Conservation (phyloP, 2,329 filamentous ascomycete genomes). For the Penicillium capsulatum region DNA sequence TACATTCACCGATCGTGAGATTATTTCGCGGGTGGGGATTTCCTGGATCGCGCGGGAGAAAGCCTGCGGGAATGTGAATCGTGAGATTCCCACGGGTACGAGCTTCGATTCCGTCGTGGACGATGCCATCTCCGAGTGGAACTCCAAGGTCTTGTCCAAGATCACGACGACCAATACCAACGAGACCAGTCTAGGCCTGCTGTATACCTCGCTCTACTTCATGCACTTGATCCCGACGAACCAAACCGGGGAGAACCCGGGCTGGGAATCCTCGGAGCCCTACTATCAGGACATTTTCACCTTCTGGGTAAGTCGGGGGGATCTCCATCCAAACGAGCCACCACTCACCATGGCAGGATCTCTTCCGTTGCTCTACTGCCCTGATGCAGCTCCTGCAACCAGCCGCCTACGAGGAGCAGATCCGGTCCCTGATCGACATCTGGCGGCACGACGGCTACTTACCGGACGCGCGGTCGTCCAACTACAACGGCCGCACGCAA, state of each 20-base stretch:
- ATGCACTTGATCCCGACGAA: constrained; percentile 67
- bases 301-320: constrained; percentile 56
- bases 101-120: constrained; percentile 45
- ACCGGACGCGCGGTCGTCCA: constrained; percentile 63
- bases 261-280: constrained; percentile 61
- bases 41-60: constrained; percentile 62
- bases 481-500: constrained; percentile 66
- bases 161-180: constrained; percentile 59
- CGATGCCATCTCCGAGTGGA: constrained; percentile 55
- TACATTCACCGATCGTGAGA: constrained; percentile 46
- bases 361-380: constrained; percentile 61
- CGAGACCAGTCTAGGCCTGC: constrained; percentile 52
- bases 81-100: constrained; percentile 51
- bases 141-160: constrained; percentile 58
- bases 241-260: constrained; percentile 66
- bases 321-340: too few species aligned
- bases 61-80: constrained; percentile 57
- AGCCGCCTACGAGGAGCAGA: constrained; percentile 58
- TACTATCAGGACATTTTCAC: constrained; percentile 71
- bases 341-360: constrained; percentile 33
- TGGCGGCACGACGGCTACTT: constrained; percentile 62
- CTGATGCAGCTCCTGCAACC: constrained; percentile 65
- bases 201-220: constrained; percentile 67
- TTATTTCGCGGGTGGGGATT: constrained; percentile 61
- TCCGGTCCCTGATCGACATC: constrained; percentile 65